A percentile compares a stretch with the other conserved stretches of the same genome.
These are phyloP conservation scores for Polytrichum commune DNA, from an alignment of 225 moss, liverwort and hornwort genomes.

Conservation along the genomic window DNA sequence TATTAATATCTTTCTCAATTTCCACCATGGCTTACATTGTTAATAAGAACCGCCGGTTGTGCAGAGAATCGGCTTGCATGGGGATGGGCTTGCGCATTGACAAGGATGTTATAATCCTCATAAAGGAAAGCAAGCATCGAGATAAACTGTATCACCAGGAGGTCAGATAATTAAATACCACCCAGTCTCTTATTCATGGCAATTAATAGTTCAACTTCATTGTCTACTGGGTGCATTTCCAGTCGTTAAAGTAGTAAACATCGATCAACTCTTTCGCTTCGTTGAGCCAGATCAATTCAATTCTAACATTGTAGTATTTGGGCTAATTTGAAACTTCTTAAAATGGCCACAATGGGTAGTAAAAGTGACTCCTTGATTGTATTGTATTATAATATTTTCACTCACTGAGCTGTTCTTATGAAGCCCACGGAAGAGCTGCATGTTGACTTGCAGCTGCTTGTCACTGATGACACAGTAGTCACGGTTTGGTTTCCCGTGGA, in stretches of 20 bases:
- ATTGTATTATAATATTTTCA: too few species aligned
- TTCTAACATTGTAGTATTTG: too few species aligned
- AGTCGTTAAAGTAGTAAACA: too few species aligned
- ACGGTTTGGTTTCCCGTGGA: slow-evolving; percentile 32
- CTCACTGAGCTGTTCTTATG: slow-evolving; percentile 2
- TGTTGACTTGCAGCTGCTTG: slow-evolving; percentile 50
- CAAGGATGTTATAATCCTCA: slow-evolving; percentile 30
- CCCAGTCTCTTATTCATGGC: too few species aligned
- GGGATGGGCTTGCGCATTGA: slow-evolving; percentile 43
- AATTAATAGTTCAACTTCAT: too few species aligned
- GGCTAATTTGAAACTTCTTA: too few species aligned
- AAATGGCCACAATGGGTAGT: too few species aligned
- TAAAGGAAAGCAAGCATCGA: slow-evolving; percentile 51
- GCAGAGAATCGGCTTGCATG: slow-evolving; percentile 28
- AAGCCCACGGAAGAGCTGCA: slow-evolving; percentile 58
- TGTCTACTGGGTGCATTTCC: too few species aligned
- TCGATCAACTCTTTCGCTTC: too few species aligned
- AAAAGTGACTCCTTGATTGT: slow-evolving; percentile 27
- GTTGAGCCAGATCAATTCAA: too few species aligned
- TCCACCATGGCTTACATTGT: slow-evolving; percentile 33
- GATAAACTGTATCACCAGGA: slow-evolving; percentile 43
- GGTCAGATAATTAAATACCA: background rate
- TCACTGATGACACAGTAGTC: slow-evolving; percentile 60
- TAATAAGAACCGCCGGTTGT: slow-evolving; percentile 40
- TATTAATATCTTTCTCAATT: too few species aligned